phyloP scores from a whole-genome alignment of 768 basidiomycete species.

The Termitomyces bulborhizus region DNA sequence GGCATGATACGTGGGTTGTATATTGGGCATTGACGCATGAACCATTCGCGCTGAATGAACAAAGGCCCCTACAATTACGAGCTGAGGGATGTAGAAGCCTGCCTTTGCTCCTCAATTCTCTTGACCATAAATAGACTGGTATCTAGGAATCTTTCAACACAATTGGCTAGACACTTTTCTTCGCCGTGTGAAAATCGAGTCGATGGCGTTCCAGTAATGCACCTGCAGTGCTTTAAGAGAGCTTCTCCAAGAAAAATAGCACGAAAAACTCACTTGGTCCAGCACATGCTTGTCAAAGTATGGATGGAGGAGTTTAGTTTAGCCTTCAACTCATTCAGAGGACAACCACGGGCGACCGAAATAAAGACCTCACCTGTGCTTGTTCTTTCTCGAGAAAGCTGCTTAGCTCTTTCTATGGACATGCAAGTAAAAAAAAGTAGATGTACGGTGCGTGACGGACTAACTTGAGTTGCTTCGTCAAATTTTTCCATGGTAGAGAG shows the following conservation, averaged over 20 bases:
- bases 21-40: background rate
- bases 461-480: slow-evolving; percentile 73
- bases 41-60: background rate
- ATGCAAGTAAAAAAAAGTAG: background rate
- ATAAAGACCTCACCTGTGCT: slow-evolving; percentile 51
- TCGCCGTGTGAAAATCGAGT: slow-evolving; percentile 76
- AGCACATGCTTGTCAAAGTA: slow-evolving; percentile 76
- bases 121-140: slow-evolving; percentile 77
- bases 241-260: background rate
- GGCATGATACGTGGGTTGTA: slow-evolving; percentile 22
- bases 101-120: slow-evolving; percentile 45
- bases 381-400: slow-evolving; percentile 80
- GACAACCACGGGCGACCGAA: background rate
- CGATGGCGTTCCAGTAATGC: slow-evolving; percentile 73
- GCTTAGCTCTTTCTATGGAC: slow-evolving; percentile 70
- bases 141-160: slow-evolving; percentile 91
- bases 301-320: slow-evolving; percentile 65
- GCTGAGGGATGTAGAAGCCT: slow-evolving; percentile 12
- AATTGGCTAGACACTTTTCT: slow-evolving; percentile 79
- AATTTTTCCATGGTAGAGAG: slow-evolving; percentile 43
- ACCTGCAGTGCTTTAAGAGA: slow-evolving; percentile 37
- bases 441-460: slow-evolving; percentile 9
- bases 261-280: slow-evolving; percentile 75
- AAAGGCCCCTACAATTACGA: background rate
- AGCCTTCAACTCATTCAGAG: slow-evolving; percentile 24